Base-by-base conservation (phyloP, 2,329 filamentous ascomycete genomes). In the Trichoderma atroviride region DNA sequence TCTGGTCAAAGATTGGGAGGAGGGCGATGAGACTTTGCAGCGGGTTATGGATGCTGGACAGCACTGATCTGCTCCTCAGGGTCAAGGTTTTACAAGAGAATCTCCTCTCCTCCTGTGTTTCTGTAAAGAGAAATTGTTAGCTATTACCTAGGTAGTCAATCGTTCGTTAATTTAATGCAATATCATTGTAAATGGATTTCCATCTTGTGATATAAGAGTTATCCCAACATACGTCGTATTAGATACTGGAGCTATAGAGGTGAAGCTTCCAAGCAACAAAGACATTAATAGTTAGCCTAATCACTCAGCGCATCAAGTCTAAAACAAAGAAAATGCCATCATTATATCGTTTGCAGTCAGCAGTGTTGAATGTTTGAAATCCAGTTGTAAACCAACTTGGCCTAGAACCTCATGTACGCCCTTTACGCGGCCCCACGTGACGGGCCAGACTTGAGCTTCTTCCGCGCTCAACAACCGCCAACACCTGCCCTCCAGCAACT, bases 1-100 rank as follows among this genome's bases (percentile, higher is more conserved):
- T 35, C 73, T 82, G 69, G 74, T 79, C 24, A 82, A 82, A 66
- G 74, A 78, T 50, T 83, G 81, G 81, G 76, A 81, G 53, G 79
- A 81, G 69, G 78, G 76, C 5, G 80, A 82, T 68, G 76, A 79
- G 58, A 80, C 79, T 11, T 71, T 82, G 52, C 75, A 78, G 37
- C 76, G 76, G 40, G 78, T 81, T 1, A 79, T 78, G 77, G 74
- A 75, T 62, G 76, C 76, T 31, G 43, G 2, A 40, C 37, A 10
- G 63, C 29, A 1, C 55, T 40, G 40, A 58, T 37, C 31, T 59
- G 63, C 40, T 35, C 37, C 24, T 29, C n/a, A 16, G 22, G 55
- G 43, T 33, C 40, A 56, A n/a, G 3, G 7, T 43, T 33, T 59
- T 0, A 13, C 27, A 14, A 24, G 14, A 33, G 9, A 5, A 50